These are phyloP conservation scores for Salvia sclarea DNA, from an alignment of 305 asterid species.

Conservation along the genomic window DNA sequence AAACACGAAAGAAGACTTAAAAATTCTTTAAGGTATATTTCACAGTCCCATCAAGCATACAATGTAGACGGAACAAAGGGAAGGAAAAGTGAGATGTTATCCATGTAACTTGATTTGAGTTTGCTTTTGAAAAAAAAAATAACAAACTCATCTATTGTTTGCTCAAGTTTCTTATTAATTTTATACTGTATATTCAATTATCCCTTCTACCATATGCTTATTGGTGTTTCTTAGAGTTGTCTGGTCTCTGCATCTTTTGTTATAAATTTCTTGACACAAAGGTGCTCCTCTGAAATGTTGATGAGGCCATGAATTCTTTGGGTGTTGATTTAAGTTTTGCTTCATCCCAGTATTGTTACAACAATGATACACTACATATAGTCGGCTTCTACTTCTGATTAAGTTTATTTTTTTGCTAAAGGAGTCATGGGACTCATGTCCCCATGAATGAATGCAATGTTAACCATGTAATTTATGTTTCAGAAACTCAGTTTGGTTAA, in stretches of 20 bases:
- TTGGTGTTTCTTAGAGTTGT: conserved; percentile 33
- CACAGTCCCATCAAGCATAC: background rate
- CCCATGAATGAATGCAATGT: background rate
- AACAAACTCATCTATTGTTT: background rate
- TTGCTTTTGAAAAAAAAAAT: background rate
- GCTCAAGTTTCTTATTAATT: conserved; percentile 23
- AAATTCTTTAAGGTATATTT: background rate
- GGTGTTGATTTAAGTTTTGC: conserved; percentile 19
- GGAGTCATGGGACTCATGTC: conserved; percentile 17
- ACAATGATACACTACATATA: conserved; percentile 12
- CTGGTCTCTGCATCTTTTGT: conserved; percentile 31
- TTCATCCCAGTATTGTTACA: conserved; percentile 4
- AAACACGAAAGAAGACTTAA: background rate
- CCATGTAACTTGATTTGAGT: background rate
- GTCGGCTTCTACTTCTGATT: conserved; percentile 3
- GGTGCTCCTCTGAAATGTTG: conserved; percentile 31
- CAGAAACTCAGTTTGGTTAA: conserved; percentile 92
- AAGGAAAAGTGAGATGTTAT: background rate
- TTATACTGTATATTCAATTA: background rate
- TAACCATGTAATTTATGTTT: conserved; percentile 30
- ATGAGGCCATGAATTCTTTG: conserved; percentile 29
- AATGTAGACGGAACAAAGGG: background rate
- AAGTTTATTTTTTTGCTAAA: background rate
- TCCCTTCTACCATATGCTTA: conserved; percentile 25
- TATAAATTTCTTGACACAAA: conserved; percentile 25